Conservation (phyloP, 805 yeast species). For the Kluyveromyces wickerhamii region DNA sequence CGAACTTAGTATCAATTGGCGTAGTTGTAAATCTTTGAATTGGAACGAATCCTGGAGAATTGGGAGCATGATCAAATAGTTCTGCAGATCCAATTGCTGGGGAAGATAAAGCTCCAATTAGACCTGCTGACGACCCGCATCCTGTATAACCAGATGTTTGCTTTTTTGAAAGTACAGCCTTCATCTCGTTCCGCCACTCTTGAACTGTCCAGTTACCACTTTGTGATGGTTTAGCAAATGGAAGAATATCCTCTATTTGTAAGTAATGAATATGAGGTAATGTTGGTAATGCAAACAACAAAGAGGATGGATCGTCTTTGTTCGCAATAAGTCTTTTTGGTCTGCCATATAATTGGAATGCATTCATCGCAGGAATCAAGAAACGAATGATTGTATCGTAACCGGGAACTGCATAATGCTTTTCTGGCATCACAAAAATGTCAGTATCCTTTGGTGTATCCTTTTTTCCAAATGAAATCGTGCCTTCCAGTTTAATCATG, state of each 20-base stretch:
- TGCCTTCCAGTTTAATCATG: slow-evolving; percentile 82
- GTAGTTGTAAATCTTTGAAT: slow-evolving; percentile 29
- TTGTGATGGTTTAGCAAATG: slow-evolving; percentile 31
- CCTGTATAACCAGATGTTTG: slow-evolving; percentile 60
- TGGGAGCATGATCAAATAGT: slow-evolving; percentile 19
- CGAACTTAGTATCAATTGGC: slow-evolving; percentile 21
- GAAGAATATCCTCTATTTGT: slow-evolving; percentile 48
- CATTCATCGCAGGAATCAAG: slow-evolving; percentile 60
- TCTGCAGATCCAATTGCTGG: slow-evolving; percentile 36
- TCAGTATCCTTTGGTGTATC: slow-evolving; percentile 40
- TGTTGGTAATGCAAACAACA: slow-evolving; percentile 67
- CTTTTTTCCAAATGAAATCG: slow-evolving; percentile 50
- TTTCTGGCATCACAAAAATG: slow-evolving; percentile 56
- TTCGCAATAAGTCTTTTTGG: slow-evolving; percentile 55
- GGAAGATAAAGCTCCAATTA: slow-evolving; percentile 50
- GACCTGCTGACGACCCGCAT: slow-evolving; percentile 62
- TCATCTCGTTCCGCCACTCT: slow-evolving; percentile 55
- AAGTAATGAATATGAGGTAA: slow-evolving; percentile 62
- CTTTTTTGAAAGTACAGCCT: slow-evolving; percentile 47
- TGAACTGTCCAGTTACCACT: slow-evolving; percentile 44
- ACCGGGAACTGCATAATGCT: slow-evolving; percentile 65
- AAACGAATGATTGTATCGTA: slow-evolving; percentile 67
- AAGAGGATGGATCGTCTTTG: slow-evolving; percentile 44
- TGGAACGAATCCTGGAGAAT: slow-evolving; percentile 9
- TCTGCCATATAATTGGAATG: slow-evolving; percentile 66